phyloP scores from a whole-genome alignment of 2,329 filamentous ascomycete species.

The Ceratocystis cacaofunesta region DNA sequence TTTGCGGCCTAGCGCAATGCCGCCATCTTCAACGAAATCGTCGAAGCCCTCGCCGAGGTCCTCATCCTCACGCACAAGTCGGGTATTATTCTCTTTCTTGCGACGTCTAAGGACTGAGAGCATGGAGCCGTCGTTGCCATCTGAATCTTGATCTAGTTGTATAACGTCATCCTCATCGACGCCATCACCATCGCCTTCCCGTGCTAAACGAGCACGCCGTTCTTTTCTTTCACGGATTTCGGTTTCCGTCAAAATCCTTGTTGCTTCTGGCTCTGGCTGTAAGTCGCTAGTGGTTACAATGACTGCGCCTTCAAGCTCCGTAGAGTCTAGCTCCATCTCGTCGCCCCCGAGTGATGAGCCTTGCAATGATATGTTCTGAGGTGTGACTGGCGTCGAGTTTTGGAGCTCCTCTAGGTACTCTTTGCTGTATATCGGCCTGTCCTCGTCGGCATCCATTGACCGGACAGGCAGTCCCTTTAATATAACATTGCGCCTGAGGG shows the following conservation, averaged over 20 bases:
- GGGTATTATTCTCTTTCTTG: conserved; percentile 53
- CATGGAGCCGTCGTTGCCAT: conserved; percentile 25
- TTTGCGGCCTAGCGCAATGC: conserved; percentile 60
- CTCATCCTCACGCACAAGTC: conserved; percentile 74
- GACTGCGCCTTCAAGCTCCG: conserved; percentile 47
- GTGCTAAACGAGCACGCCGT: conserved; percentile 64
- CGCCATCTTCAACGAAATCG: conserved; percentile 74
- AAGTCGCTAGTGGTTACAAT: conserved; percentile 40
- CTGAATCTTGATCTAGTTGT: conserved; percentile 37
- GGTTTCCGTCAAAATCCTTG: conserved; percentile 59
- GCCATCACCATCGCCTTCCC: conserved; percentile 42
- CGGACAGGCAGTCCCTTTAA: conserved; percentile 40
- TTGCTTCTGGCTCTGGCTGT: conserved; percentile 24
- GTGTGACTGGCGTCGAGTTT: conserved; percentile 70
- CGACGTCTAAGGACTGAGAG: conserved; percentile 2
- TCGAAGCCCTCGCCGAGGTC: conserved; percentile 90
- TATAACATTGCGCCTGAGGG: conserved; percentile 37
- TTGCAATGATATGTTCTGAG: conserved; percentile 42
- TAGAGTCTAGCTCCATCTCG: conserved; percentile 41
- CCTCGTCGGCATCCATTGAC: conserved; percentile 45
- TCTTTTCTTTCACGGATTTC: conserved; percentile 89
- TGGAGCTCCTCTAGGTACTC: conserved; percentile 77
- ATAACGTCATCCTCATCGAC: conserved; percentile 33
- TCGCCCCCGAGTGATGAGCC: conserved; percentile 29
- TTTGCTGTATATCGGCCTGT: conserved; percentile 67